These are phyloP conservation scores for Metschnikowia aberdeeniae DNA, from an alignment of 805 yeast species.

Conservation along the genomic window DNA sequence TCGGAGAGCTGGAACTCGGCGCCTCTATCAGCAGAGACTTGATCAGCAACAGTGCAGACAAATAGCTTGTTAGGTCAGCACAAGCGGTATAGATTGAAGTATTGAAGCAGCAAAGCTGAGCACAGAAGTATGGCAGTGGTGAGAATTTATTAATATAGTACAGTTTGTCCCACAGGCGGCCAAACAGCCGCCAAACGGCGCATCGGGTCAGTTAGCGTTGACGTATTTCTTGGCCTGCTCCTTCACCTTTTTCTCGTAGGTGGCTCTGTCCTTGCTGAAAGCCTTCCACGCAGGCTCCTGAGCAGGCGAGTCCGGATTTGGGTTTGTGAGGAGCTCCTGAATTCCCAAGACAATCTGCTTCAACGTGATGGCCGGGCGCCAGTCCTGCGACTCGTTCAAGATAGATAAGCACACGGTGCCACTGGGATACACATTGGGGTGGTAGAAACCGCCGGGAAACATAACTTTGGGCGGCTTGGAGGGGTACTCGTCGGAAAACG, in stretches of 20 bases:
- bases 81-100: not conserved
- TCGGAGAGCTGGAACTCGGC: slow-evolving; percentile 46
- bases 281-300: slow-evolving; percentile 96
- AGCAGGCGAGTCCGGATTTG: slow-evolving; percentile 95
- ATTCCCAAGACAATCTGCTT: slow-evolving; percentile 88
- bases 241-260: slow-evolving; percentile 71
- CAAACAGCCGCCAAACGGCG: too few species aligned
- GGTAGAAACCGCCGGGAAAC: slow-evolving; percentile 88
- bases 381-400: slow-evolving; percentile 90
- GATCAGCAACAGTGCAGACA: slow-evolving; percentile 33
- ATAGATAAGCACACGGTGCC: slow-evolving; percentile 94
- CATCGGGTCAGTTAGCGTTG: slow-evolving; percentile 11
- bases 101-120: not conserved
- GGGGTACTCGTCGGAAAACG: slow-evolving; percentile 89
- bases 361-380: slow-evolving; percentile 95
- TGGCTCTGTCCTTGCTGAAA: slow-evolving; percentile 60
- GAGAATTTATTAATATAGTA: slow-evolving; percentile 2
- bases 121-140: too few species aligned
- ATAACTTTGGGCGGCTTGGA: slow-evolving; percentile 94
- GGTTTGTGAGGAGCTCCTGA: slow-evolving; percentile 84
- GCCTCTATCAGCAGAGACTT: slow-evolving; percentile 48
- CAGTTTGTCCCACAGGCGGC: not conserved
- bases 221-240: slow-evolving; percentile 66
- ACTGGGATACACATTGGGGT: slow-evolving; percentile 96
- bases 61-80: not conserved